These are phyloP conservation scores for Penicillium flavigenum DNA, from an alignment of 495 filamentous ascomycete genomes.

Conservation along the genomic window DNA sequence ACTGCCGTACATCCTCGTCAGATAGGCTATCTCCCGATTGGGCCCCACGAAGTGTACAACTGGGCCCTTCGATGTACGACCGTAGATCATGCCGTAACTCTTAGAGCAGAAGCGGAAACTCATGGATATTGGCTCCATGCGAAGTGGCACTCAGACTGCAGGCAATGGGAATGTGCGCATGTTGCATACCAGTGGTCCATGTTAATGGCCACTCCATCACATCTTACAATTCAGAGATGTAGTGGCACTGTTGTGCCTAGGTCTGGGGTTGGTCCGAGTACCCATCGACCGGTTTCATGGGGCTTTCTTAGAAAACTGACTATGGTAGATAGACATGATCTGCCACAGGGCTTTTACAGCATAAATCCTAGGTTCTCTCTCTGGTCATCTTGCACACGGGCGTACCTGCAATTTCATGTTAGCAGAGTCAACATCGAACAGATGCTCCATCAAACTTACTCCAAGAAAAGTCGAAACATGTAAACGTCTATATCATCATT, in stretches of 20 bases:
- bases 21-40: too few relatives aligned
- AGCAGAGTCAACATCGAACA: constrained; percentile 2
- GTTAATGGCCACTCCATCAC: too few relatives aligned
- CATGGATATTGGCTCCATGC: neutral
- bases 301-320: neutral
- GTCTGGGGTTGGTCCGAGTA: neutral
- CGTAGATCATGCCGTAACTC: neutral
- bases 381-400: constrained; percentile 18
- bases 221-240: neutral
- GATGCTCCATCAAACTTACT: constrained; percentile 19
- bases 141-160: neutral
- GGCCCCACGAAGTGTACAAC: neutral
- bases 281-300: neutral
- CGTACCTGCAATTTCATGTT: constrained; percentile 8
- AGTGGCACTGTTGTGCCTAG: neutral
- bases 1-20: too few relatives aligned
- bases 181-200: neutral
- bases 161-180: neutral
- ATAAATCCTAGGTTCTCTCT: constrained; percentile 4
- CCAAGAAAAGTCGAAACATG: constrained; percentile 43
- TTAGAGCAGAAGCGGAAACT: neutral
- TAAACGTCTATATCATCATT: constrained; percentile 42
- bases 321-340: too few relatives aligned
- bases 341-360: neutral
- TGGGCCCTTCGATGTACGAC: neutral